These are phyloP conservation scores for Blepharisma stoltei DNA, from an alignment of 73 alveolate genomes.

Conservation along the genomic window DNA sequence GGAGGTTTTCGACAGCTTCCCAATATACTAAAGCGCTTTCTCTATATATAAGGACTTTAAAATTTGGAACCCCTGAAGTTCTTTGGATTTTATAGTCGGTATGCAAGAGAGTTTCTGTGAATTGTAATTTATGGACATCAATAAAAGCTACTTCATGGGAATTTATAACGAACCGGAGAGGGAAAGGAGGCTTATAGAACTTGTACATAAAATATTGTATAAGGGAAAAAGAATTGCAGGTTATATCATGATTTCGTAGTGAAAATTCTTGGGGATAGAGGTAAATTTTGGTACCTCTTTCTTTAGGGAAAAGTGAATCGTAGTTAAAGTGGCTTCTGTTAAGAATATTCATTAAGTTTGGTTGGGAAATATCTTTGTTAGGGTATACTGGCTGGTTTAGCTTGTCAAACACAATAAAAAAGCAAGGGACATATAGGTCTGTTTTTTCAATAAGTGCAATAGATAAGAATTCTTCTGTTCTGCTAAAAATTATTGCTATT, in stretches of 20 bases:
- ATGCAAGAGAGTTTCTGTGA: neutral
- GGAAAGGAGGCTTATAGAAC: too few species aligned
- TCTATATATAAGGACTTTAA: neutral
- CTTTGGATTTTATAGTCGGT: neutral
- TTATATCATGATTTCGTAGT: neutral
- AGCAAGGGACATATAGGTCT: neutral
- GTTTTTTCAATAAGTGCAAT: neutral
- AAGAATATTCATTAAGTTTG: neutral
- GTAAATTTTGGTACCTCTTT: neutral
- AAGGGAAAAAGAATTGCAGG: neutral
- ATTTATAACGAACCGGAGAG: neutral
- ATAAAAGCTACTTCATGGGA: neutral
- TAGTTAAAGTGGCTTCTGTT: slow-evolving; percentile 6
- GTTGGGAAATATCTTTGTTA: neutral
- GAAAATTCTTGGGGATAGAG: slow-evolving; percentile 1
- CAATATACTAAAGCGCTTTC: neutral
- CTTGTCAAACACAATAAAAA: slow-evolving; percentile 8
- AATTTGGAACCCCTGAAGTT: neutral
- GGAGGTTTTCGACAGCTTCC: neutral
- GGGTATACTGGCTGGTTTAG: neutral
- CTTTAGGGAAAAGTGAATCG: neutral
- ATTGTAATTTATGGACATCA: neutral
- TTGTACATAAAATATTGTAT: too few species aligned
- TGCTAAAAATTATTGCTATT: neutral
- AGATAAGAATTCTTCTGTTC: neutral